These are phyloP conservation scores for Petunia hybrid DNA, from an alignment of 305 asterid genomes.

Conservation along the genomic window DNA sequence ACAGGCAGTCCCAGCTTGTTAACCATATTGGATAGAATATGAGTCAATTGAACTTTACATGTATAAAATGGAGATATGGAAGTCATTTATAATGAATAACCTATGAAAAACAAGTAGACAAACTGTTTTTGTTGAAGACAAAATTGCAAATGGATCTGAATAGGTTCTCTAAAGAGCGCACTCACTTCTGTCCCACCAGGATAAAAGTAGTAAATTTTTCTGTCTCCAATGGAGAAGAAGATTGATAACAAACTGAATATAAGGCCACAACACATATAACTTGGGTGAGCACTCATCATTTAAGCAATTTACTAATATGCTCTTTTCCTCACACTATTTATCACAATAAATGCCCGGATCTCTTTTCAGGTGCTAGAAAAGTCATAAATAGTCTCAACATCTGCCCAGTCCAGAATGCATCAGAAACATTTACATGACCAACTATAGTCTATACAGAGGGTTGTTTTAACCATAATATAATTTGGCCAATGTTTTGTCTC, in stretches of 20 bases:
- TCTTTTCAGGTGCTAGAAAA: conserved; percentile 7
- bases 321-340: not conserved
- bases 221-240: not conserved
- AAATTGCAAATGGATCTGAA: not conserved
- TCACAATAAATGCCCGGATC: not conserved
- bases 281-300: not conserved
- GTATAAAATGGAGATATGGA: not conserved
- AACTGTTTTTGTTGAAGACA: not conserved
- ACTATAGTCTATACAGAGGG: not conserved
- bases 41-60: not conserved
- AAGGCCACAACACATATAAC: not conserved
- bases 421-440: not conserved
- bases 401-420: not conserved
- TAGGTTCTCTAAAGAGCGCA: not conserved
- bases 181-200: not conserved
- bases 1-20: not conserved
- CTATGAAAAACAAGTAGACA: not conserved
- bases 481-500: not conserved
- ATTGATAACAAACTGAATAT: not conserved
- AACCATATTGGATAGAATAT: not conserved
- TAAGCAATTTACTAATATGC: not conserved
- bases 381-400: not conserved
- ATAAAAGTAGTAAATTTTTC: not conserved
- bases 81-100: conserved; percentile 3
- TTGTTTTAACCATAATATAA: not conserved